Evolutionary conservation across 768 basidiomycete species (phyloP), one percentile per base, ranked within the genome.

Genomic region (Boletus bicolor): DNA sequence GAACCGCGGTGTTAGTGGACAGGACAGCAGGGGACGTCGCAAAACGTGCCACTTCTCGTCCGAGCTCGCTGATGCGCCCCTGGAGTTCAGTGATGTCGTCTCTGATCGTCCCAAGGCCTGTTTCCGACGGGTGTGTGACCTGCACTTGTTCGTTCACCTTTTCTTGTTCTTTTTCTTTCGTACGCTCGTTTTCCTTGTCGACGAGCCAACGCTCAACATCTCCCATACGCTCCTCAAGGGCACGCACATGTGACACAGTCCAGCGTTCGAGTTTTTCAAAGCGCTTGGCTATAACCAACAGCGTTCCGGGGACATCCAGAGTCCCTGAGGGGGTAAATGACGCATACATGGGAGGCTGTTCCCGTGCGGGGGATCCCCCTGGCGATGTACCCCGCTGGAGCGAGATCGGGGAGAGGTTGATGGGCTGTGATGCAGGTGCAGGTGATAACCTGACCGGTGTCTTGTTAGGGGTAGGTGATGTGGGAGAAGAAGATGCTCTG

Each of bases 191-290:
- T 72, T 93, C 90, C 66, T 87, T 91, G 57, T 91, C 90, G 6
- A 93, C 91, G 9, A 93, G 76, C 89, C 89, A 93, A 44, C 85
- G 79, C 67, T 93, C 91, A n/a, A 93, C 91, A 54, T 93, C 91
- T 57, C 85, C 84, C 91, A 93, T 93, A 34, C 91, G 82, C 19
- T 93, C 91, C 61, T 93, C 91, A n/a, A 93, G 73, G 2, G 91
- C 91, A 51, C 91, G 84, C 3, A 92, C 90, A 62, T 93, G 91
- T 7, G 89, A 84, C 3, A 93, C 89, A 0, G 91, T 87, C 91
- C 91, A 93, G 59, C 87, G 87, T 67, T 93, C 91, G 12, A 93
- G 79, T 68, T 93, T 93, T 70, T 93, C 91, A 55, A 93, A 93
- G 21, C 91, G 83, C 42, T 63, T 73, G 12, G 89, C 88, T 42